These are phyloP conservation scores for Epichloe gansuensis DNA, from an alignment of 2,329 filamentous ascomycete genomes.

Conservation along the genomic window DNA sequence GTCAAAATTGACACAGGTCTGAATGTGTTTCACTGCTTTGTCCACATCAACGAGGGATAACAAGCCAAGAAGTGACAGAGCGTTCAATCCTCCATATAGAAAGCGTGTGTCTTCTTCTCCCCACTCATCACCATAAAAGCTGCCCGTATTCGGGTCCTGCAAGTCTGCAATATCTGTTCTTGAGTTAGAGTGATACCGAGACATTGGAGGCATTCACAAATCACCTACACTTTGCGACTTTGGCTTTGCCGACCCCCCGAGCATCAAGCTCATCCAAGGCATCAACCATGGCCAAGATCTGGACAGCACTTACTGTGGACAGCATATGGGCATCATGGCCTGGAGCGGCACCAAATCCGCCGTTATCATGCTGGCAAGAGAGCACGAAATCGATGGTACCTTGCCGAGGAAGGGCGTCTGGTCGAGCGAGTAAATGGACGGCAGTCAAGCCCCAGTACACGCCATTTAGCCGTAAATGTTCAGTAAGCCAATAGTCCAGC, in stretches of 20 bases:
- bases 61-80: slow-evolving; percentile 69
- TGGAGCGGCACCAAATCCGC: slow-evolving; percentile 87
- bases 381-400: slow-evolving; percentile 87
- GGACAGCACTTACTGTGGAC: slow-evolving; percentile 88
- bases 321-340: slow-evolving; percentile 94
- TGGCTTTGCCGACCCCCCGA: slow-evolving; percentile 48
- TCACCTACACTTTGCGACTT: slow-evolving; percentile 66
- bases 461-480: slow-evolving; percentile 88
- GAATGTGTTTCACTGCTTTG: slow-evolving; percentile 67
- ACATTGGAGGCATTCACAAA: slow-evolving; percentile 5
- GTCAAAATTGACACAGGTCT: slow-evolving; percentile 81
- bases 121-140: slow-evolving; percentile 91
- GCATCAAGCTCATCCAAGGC: slow-evolving; percentile 72
- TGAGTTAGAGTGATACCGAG: slow-evolving; percentile 7
- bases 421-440: slow-evolving; percentile 69
- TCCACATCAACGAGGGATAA: slow-evolving; percentile 63
- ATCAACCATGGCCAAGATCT: slow-evolving; percentile 79
- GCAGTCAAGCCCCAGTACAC: slow-evolving; percentile 94
- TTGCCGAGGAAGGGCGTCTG: slow-evolving; percentile 66
- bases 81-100: slow-evolving; percentile 79
- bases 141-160: slow-evolving; percentile 70
- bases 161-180: slow-evolving; percentile 59
- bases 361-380: slow-evolving; percentile 78
- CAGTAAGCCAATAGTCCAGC: slow-evolving; percentile 94
- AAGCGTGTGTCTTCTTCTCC: slow-evolving; percentile 94